Conservation (phyloP, 1,284 basidiomycete species). For the Leccinum holopus region DNA sequence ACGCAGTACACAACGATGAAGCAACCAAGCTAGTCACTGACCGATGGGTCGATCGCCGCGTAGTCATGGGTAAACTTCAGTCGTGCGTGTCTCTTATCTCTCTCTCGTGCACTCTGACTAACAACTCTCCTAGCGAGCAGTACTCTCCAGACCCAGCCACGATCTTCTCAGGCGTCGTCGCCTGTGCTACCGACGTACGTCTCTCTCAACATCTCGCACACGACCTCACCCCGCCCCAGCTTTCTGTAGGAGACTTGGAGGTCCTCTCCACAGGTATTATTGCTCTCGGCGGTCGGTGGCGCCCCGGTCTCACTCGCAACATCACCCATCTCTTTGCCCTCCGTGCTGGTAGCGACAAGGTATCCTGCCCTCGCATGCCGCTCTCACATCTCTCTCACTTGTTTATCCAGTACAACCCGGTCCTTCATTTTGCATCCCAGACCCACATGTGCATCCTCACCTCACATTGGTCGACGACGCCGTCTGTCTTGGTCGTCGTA, state of each 20-base stretch:
- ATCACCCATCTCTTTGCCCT: slow-evolving; percentile 83
- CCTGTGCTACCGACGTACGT: slow-evolving; percentile 61
- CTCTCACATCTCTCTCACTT: background rate
- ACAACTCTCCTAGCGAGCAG: slow-evolving; percentile 38
- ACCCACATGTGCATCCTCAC: slow-evolving; percentile 18
- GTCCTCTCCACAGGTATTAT: slow-evolving; percentile 65
- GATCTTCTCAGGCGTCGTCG: slow-evolving; percentile 82
- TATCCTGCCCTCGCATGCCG: background rate
- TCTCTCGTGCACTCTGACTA: background rate
- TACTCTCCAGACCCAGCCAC: slow-evolving; percentile 71
- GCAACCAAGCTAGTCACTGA: slow-evolving; percentile 47
- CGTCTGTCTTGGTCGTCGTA: slow-evolving; percentile 58
- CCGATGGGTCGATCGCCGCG: slow-evolving; percentile 67
- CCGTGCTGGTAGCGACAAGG: slow-evolving; percentile 47
- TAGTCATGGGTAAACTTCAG: slow-evolving; percentile 57
- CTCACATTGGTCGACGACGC: slow-evolving; percentile 80
- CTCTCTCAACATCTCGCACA: background rate
- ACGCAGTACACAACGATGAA: slow-evolving; percentile 19
- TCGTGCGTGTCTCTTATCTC: slow-evolving; percentile 40
- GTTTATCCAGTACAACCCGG: slow-evolving; percentile 48
- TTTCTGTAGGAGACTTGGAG: too few species aligned
- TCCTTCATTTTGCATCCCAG: slow-evolving; percentile 54
- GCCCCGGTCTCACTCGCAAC: slow-evolving; percentile 72
- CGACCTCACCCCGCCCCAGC: background rate
- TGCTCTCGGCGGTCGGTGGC: slow-evolving; percentile 82